Conservation (phyloP, 75 land plant genomes). For the Pinus albicaulis region DNA sequence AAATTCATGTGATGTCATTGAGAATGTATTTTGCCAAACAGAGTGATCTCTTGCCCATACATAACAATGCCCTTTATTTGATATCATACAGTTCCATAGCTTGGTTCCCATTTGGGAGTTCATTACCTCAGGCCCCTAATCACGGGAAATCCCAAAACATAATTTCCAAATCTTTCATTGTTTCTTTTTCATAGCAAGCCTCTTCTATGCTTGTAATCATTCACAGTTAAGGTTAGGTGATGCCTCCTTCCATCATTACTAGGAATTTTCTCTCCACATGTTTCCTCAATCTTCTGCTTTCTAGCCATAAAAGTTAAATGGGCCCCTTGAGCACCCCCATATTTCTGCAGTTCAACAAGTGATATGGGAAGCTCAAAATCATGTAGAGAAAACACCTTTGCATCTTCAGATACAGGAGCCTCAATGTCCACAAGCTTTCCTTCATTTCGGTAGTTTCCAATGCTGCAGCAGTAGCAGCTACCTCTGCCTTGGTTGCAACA, state of each 20-base stretch:
- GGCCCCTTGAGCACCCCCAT: constrained; percentile 84
- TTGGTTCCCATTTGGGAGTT: too few relatives aligned
- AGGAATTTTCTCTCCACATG: constrained; percentile 68
- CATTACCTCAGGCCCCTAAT: too few relatives aligned
- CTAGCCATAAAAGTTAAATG: constrained; percentile 71
- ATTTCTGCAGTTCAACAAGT: constrained; percentile 56
- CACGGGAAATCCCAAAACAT: too few relatives aligned
- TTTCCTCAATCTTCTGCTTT: constrained; percentile 83
- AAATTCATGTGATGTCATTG: too few relatives aligned
- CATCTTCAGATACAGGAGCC: constrained; percentile 70
- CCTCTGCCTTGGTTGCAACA: not conserved
- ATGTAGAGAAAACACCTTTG: constrained; percentile 63
- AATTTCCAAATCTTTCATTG: too few relatives aligned
- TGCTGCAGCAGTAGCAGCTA: constrained; percentile 11
- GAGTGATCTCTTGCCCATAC: too few relatives aligned
- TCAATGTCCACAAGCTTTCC: constrained; percentile 75
- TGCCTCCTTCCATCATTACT: constrained; percentile 89
- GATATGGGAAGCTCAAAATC: constrained; percentile 78
- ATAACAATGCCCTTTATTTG: too few relatives aligned
- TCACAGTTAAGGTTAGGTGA: constrained; percentile 71
- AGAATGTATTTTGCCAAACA: too few relatives aligned
- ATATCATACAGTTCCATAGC: too few relatives aligned
- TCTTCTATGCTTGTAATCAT: constrained; percentile 91
- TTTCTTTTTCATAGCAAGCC: constrained; percentile 56
- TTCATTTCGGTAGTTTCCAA: constrained; percentile 65